These are phyloP conservation scores for Russula abietina DNA, from an alignment of 768 basidiomycete species.

Conservation along the genomic window DNA sequence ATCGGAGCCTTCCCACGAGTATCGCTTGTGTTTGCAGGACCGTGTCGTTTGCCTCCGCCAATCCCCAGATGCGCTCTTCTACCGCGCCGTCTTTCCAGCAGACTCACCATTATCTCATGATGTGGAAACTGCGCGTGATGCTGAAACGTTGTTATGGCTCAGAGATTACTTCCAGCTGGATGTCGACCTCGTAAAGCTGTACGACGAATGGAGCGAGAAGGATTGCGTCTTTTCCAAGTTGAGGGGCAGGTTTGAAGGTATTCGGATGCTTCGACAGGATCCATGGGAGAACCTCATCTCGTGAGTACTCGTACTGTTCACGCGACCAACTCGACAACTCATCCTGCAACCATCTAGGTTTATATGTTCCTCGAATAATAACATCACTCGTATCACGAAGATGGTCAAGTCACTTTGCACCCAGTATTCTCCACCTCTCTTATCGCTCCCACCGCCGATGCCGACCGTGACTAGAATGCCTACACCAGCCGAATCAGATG, in stretches of 20 bases:
- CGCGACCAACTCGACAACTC: not conserved
- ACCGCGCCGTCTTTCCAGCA: constrained; percentile 65
- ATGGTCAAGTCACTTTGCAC: constrained; percentile 83
- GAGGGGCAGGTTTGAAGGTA: constrained; percentile 65
- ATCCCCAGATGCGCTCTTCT: constrained; percentile 55
- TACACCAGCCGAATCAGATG: constrained; percentile 20
- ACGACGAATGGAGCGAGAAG: constrained; percentile 63
- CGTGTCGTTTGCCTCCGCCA: constrained; percentile 82
- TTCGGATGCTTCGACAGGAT: constrained; percentile 84
- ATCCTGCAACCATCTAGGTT: constrained; percentile 47
- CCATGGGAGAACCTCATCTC: constrained; percentile 94
- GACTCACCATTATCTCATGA: constrained; percentile 32
- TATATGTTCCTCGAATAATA: constrained; percentile 97
- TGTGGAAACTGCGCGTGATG: constrained; percentile 39
- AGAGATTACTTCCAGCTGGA: constrained; percentile 87
- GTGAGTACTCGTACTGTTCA: constrained; percentile 43
- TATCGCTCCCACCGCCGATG: constrained; percentile 41
- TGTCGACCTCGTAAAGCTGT: constrained; percentile 62
- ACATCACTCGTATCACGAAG: constrained; percentile 88
- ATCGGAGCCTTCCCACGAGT: constrained; percentile 46
- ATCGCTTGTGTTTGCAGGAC: constrained; percentile 72
- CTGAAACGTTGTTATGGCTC: constrained; percentile 69
- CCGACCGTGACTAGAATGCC: constrained; percentile 31
- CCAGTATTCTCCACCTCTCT: constrained; percentile 64
- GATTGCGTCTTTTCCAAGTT: constrained; percentile 72